Conservation (phyloP, 2,329 filamentous ascomycete genomes). For the Dactylella cylindrospora region DNA sequence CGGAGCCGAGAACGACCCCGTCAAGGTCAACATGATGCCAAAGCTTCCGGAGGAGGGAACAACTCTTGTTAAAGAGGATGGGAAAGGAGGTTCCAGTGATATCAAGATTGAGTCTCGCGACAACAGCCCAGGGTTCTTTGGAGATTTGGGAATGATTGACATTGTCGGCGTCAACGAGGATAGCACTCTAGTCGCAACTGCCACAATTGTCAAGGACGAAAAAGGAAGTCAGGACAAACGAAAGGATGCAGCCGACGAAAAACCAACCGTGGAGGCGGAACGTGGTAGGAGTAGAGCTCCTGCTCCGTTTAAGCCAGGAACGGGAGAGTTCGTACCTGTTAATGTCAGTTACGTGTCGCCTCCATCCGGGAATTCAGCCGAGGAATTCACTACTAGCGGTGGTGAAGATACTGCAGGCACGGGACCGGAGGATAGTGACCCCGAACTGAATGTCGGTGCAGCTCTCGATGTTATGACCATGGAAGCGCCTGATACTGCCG, state of each 20-base stretch:
- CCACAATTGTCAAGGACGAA: conserved; percentile 1
- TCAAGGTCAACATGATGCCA: conserved; percentile 10
- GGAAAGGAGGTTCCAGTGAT: conserved; percentile 6
- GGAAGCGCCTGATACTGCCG: conserved; percentile 27
- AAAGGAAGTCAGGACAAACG: conserved; percentile 4
- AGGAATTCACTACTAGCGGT: conserved; percentile 34
- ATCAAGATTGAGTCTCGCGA: conserved; percentile 6
- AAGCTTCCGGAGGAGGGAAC: not conserved
- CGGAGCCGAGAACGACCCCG: conserved; percentile 3
- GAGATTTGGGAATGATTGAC: conserved; percentile 25
- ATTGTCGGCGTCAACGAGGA: conserved; percentile 29
- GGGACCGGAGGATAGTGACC: conserved; percentile 18
- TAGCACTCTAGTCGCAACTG: conserved; percentile 1
- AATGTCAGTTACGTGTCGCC: conserved; percentile 38
- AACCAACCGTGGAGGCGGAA: conserved; percentile 31
- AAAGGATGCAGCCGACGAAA: conserved; percentile 7
- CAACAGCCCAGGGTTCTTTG: conserved; percentile 20
- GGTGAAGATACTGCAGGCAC: conserved; percentile 42
- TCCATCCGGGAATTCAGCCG: conserved; percentile 24
- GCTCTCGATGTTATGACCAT: conserved; percentile 34
- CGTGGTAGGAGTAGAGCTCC: conserved; percentile 44
- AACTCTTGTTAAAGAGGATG: conserved; percentile 27
- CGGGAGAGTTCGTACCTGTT: conserved; percentile 41
- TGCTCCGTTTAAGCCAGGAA: conserved; percentile 38
- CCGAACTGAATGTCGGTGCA: conserved; percentile 16